These are phyloP conservation scores for Trichoderma sp. DNA, from an alignment of 2,329 filamentous ascomycete genomes.

Conservation along the genomic window DNA sequence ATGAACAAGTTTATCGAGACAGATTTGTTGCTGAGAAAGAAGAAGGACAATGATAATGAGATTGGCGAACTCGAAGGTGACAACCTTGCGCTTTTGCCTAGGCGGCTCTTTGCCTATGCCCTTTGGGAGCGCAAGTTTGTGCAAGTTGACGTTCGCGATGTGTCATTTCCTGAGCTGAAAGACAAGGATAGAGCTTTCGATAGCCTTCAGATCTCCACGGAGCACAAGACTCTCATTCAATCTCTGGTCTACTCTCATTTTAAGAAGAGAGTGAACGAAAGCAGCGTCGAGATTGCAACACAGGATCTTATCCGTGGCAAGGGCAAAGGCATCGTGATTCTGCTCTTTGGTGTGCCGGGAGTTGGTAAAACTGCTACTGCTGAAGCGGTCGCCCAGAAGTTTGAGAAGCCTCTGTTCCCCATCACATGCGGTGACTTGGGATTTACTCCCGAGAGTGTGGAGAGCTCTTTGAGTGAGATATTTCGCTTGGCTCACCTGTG, in stretches of 20 bases:
- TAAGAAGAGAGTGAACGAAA: slow-evolving; percentile 8
- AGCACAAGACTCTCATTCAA: slow-evolving; percentile 16
- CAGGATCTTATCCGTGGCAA: slow-evolving; percentile 44
- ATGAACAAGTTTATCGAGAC: slow-evolving; percentile 9
- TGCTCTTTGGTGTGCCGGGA: slow-evolving; percentile 34
- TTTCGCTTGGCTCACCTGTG: slow-evolving; percentile 28
- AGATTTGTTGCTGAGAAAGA: neutral
- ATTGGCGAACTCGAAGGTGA: slow-evolving; percentile 27
- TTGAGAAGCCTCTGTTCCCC: slow-evolving; percentile 26
- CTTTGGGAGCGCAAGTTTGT: slow-evolving; percentile 41
- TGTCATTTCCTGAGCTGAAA: slow-evolving; percentile 34
- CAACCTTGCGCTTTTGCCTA: slow-evolving; percentile 37
- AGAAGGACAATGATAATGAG: slow-evolving; percentile 8
- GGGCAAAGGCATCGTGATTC: slow-evolving; percentile 31
- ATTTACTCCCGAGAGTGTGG: slow-evolving; percentile 33
- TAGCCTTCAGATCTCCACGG: neutral
- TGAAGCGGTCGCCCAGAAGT: slow-evolving; percentile 25
- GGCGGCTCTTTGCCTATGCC: slow-evolving; percentile 42
- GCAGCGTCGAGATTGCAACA: slow-evolving; percentile 9
- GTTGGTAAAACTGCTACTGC: slow-evolving; percentile 35
- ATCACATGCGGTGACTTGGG: slow-evolving; percentile 31
- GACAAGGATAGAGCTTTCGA: slow-evolving; percentile 34
- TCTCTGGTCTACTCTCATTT: slow-evolving; percentile 18
- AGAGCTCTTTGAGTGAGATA: slow-evolving; percentile 28
- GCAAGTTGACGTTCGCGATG: slow-evolving; percentile 37